Base-by-base conservation (phyloP, 306 rosid genomes). In the Lathyrus oleraceus region DNA sequence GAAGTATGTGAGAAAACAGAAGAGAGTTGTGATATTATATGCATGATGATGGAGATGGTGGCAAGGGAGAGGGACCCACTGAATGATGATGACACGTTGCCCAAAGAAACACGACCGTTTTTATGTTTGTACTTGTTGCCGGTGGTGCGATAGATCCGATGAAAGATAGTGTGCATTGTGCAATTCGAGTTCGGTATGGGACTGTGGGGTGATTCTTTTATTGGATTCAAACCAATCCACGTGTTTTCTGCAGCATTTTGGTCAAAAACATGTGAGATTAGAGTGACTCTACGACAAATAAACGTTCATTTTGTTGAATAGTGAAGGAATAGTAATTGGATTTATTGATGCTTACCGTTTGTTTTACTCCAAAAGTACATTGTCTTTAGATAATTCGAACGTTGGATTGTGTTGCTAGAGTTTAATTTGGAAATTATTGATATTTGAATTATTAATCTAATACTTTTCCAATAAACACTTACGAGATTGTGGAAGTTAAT, bases 81-180 rank as follows among this genome's bases (percentile, higher is more conserved):
- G n/a, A 49, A 9, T 28, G 10, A 32, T 54, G 3, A 49, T 14
- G 17, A 53, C 65, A 70, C 43, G 11, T 25, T 70, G 74, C 10
- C 66, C 74, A 42, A 70, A 30, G 56, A 58, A 58, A 70, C 57
- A 23, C 27, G 75, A 70, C 75, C 75, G 75, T 70, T 70, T 70
- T 43, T 15, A 23, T 70, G 67, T 32, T 70, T 57, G 57, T 70
- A 70, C 67, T 1, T 35, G 16, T 10, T 40, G 64, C 39, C 40
- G 42, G 28, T 56, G 44, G 8, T n/a, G n/a, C n/a, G 3, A 36
- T 11, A 56, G 3, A 10, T 23, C 2, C 3, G 52, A 63, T 17
- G 15, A 44, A 25, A n/a, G n/a, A n/a, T n/a, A n/a, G n/a, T n/a
- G n/a, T n/a, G n/a, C n/a, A n/a, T n/a, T n/a, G n/a, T n/a, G n/a